phyloP scores from a whole-genome alignment of 495 filamentous ascomycete species.

The Penicillium canescens region DNA sequence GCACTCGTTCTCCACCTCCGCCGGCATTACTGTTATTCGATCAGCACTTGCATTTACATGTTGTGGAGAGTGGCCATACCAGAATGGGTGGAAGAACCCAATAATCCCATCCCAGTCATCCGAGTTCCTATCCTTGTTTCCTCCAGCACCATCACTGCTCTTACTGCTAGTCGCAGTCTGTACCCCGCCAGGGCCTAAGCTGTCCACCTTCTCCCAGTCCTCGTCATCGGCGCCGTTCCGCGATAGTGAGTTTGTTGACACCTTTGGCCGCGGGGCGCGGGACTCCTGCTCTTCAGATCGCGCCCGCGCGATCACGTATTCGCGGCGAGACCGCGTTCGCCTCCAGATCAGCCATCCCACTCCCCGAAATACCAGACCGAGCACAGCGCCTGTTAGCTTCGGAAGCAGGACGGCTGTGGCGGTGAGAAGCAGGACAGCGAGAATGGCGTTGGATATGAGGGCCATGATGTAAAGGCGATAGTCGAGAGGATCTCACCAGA shows the following conservation, averaged over 20 bases:
- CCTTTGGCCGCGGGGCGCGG: slow-evolving; percentile 36
- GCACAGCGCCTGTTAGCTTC: slow-evolving; percentile 31
- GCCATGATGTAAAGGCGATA: slow-evolving; percentile 31
- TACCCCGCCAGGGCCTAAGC: slow-evolving; percentile 48
- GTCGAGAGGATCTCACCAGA: slow-evolving; percentile 14
- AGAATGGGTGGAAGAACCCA: slow-evolving; percentile 97
- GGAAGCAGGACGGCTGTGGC: slow-evolving; percentile 41
- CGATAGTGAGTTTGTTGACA: slow-evolving; percentile 17
- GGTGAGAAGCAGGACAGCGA: slow-evolving; percentile 35
- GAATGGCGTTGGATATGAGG: slow-evolving; percentile 33
- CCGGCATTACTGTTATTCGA: slow-evolving; percentile 74
- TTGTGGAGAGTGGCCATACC: slow-evolving; percentile 47
- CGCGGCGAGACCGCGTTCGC: slow-evolving; percentile 63
- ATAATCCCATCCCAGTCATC: slow-evolving; percentile 78
- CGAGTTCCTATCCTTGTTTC: neutral
- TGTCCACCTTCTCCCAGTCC: slow-evolving; percentile 76
- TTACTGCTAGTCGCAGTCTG: slow-evolving; percentile 48
- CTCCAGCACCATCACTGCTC: slow-evolving; percentile 22
- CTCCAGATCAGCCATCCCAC: slow-evolving; percentile 67
- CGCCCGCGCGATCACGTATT: slow-evolving; percentile 60
- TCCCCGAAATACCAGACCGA: slow-evolving; percentile 41
- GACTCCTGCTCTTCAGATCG: slow-evolving; percentile 60
- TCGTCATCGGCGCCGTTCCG: slow-evolving; percentile 53
- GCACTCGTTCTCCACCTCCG: slow-evolving; percentile 91
- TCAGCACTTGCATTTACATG: neutral